Percentiles rank a stretch among this genome's conserved stretches.
These are phyloP conservation scores for Saitoella complicata DNA, from an alignment of 805 yeast genomes.

Conservation along the genomic window DNA sequence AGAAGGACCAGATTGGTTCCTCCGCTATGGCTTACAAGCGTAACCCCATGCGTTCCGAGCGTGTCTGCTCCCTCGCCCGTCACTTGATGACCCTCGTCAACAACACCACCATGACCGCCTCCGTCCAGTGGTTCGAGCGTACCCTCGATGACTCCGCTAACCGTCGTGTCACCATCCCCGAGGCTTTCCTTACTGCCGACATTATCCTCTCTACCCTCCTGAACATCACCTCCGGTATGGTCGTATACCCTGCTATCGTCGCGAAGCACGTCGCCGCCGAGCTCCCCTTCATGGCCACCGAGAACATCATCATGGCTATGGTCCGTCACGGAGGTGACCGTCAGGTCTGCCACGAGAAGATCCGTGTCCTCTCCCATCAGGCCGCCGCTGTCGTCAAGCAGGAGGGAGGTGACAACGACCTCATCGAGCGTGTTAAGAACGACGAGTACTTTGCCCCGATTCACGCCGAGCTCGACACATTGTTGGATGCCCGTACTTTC, in stretches of 20 bases:
- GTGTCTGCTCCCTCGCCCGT: slow-evolving; percentile 96
- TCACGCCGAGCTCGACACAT: slow-evolving; percentile 61
- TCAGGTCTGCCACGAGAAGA: slow-evolving; percentile 96
- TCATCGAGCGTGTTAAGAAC: slow-evolving; percentile 31
- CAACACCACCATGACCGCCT: slow-evolving; percentile 91
- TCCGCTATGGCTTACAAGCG: slow-evolving; percentile 99
- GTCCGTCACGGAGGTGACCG: slow-evolving; percentile 94
- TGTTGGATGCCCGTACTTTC: slow-evolving; percentile 84
- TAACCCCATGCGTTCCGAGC: slow-evolving; percentile 98
- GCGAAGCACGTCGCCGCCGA: slow-evolving; percentile 90
- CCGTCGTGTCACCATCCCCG: slow-evolving; percentile 90
- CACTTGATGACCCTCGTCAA: slow-evolving; percentile 81
- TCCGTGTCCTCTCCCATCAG: slow-evolving; percentile 91
- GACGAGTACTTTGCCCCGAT: slow-evolving; percentile 50
- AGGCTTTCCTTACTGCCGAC: slow-evolving; percentile 92
- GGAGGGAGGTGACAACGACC: slow-evolving; percentile 96
- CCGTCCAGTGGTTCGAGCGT: slow-evolving; percentile 99
- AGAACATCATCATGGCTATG: slow-evolving; percentile 98
- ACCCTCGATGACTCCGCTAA: slow-evolving; percentile 96
- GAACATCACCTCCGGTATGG: slow-evolving; percentile 88
- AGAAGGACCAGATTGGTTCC: slow-evolving; percentile 95
- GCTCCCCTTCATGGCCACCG: slow-evolving; percentile 98
- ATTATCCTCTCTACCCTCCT: slow-evolving; percentile 74
- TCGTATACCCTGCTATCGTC: slow-evolving; percentile 96
- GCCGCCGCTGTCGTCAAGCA: slow-evolving; percentile 95